These are phyloP conservation scores for Penicillium sp. DNA, from an alignment of 2,329 filamentous ascomycete species.

Conservation along the genomic window DNA sequence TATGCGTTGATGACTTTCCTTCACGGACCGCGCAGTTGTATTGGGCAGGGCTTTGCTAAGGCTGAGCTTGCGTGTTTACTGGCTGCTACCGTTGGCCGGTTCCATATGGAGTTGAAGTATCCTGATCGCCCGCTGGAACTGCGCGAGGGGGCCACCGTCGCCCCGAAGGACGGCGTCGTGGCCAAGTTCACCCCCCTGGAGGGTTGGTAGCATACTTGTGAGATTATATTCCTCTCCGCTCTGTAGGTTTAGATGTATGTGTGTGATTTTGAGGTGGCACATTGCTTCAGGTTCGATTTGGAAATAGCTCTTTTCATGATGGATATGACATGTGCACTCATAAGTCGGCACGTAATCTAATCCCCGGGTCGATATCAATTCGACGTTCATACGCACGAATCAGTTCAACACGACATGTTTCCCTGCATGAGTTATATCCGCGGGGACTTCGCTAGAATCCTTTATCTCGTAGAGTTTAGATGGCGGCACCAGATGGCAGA, in stretches of 20 bases:
- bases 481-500: background rate
- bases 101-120: constrained; percentile 68
- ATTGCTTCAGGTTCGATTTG: background rate
- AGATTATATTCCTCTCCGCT: background rate
- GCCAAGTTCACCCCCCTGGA: constrained; percentile 59
- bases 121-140: constrained; percentile 63
- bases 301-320: no score
- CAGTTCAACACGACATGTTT: background rate
- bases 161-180: constrained; percentile 71
- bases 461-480: background rate
- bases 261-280: background rate
- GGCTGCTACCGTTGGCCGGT: constrained; percentile 74
- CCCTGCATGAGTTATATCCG: background rate
- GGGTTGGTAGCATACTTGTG: constrained; percentile 30
- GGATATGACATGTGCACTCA: no score
- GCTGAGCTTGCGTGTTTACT: constrained; percentile 83
- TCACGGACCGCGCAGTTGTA: constrained; percentile 83
- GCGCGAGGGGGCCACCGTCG: constrained; percentile 69
- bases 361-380: no score
- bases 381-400: no score
- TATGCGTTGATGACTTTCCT: constrained; percentile 81
- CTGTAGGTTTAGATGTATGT: background rate
- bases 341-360: no score
- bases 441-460: background rate
- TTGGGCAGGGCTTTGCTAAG: constrained; percentile 77